These are phyloP conservation scores for Triticum monococcum DNA, from an alignment of 176 grass and related monocot genomes.

Conservation along the genomic window DNA sequence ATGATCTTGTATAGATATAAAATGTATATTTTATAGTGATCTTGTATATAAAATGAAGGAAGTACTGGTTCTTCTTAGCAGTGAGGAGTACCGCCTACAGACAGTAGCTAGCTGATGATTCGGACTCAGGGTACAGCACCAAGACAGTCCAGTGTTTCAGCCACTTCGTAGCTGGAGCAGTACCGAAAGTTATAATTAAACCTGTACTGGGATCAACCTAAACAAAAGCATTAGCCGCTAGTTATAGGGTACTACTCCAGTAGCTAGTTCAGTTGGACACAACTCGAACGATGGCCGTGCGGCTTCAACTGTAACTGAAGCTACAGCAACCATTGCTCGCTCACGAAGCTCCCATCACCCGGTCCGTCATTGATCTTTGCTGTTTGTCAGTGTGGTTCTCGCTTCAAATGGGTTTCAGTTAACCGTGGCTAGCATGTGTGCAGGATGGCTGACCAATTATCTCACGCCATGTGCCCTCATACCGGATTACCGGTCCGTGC, in stretches of 20 bases:
- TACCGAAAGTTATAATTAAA: not conserved
- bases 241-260: not conserved
- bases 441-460: not conserved
- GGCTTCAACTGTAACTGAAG: not conserved
- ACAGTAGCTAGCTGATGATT: not conserved
- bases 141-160: constrained; percentile 13
- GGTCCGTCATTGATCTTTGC: not conserved
- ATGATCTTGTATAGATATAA: no score
- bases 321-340: not conserved
- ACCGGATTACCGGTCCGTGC: no score
- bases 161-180: not conserved
- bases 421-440: not conserved
- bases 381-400: not conserved
- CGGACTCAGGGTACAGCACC: not conserved
- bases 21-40: no score
- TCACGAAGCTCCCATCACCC: not conserved
- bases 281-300: not conserved
- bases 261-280: not conserved
- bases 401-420: no score
- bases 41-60: no score
- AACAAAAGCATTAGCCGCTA: not conserved
- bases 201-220: not conserved
- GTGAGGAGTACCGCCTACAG: not conserved
- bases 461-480: no score
- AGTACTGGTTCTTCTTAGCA: no score